Evolutionary conservation across 75 land plant genomes (phyloP).

Genomic region (Pinus taeda): DNA sequence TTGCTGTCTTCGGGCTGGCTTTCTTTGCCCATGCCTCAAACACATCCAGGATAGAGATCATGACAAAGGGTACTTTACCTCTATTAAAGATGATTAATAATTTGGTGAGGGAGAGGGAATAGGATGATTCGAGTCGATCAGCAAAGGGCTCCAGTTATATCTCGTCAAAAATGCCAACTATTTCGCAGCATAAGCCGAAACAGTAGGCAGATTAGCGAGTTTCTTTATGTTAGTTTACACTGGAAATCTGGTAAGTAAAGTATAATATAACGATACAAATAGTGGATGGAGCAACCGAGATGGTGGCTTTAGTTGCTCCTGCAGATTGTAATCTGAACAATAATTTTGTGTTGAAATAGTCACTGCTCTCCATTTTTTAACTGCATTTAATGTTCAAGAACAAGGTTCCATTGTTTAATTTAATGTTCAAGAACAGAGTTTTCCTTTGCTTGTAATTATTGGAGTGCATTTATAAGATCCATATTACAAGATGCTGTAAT

Average conservation of each 20-base stretch:
- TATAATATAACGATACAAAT: not conserved
- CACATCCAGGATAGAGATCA: slow-evolving; percentile 72
- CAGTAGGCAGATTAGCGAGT: not conserved
- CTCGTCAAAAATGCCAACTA: not conserved
- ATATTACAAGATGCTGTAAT: not conserved
- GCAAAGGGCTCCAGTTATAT: not conserved
- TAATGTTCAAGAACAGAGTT: no score
- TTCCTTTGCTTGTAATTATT: not conserved
- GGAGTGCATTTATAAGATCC: not conserved
- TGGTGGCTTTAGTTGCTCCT: not conserved
- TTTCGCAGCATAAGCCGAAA: not conserved
- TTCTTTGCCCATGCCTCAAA: slow-evolving; percentile 72
- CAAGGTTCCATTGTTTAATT: no score
- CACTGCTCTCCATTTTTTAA: not conserved
- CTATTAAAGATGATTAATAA: slow-evolving; percentile 64
- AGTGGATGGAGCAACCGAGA: not conserved
- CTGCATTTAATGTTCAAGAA: no score
- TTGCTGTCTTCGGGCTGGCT: slow-evolving; percentile 65
- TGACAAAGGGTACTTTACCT: slow-evolving; percentile 78
- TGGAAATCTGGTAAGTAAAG: not conserved
- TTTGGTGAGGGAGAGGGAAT: slow-evolving; percentile 49
- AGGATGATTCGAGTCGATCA: slow-evolving; percentile 1
- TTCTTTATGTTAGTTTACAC: not conserved
- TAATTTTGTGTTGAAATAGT: not conserved
- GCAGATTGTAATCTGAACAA: not conserved